phyloP scores from a whole-genome alignment of 2,329 filamentous ascomycete genomes.

The Drechslerella dactyloides region DNA sequence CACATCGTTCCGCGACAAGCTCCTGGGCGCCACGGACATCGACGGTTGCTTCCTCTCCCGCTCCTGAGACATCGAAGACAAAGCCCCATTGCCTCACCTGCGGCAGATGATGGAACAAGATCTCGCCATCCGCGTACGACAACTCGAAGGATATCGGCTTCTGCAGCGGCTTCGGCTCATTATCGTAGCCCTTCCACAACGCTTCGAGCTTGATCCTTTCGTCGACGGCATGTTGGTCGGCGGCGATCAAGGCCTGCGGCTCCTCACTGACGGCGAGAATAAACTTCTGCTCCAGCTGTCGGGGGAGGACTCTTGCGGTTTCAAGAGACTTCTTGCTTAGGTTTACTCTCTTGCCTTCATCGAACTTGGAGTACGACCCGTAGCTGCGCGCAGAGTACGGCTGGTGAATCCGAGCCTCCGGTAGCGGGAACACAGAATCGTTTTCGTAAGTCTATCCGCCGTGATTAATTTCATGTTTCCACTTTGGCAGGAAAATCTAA shows the following conservation, averaged over 20 bases:
- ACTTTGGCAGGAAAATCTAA: too few species aligned
- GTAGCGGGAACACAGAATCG: slow-evolving; percentile 4
- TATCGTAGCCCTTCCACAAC: slow-evolving; percentile 68
- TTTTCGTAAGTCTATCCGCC: too few species aligned
- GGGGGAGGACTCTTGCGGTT: slow-evolving; percentile 70
- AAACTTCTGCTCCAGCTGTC: slow-evolving; percentile 90
- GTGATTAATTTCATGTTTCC: too few species aligned
- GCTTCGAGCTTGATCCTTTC: slow-evolving; percentile 81
- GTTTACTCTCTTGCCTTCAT: slow-evolving; percentile 19
- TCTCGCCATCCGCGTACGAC: slow-evolving; percentile 65
- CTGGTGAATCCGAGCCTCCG: neutral
- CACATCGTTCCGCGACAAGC: slow-evolving; percentile 77
- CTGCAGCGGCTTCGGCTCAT: slow-evolving; percentile 58
- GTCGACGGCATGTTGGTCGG: slow-evolving; percentile 95
- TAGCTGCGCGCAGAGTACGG: neutral
- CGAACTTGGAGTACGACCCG: neutral
- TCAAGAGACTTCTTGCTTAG: slow-evolving; percentile 70
- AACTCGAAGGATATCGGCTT: slow-evolving; percentile 71
- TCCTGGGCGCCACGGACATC: slow-evolving; percentile 68
- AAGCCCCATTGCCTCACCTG: slow-evolving; percentile 80
- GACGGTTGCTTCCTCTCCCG: slow-evolving; percentile 22
- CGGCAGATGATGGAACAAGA: slow-evolving; percentile 64
- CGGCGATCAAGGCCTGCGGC: slow-evolving; percentile 68
- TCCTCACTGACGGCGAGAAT: slow-evolving; percentile 64
- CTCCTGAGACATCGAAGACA: slow-evolving; percentile 58